These are phyloP conservation scores for Sedum album DNA, from an alignment of 164 flowering plant species.

Conservation along the genomic window DNA sequence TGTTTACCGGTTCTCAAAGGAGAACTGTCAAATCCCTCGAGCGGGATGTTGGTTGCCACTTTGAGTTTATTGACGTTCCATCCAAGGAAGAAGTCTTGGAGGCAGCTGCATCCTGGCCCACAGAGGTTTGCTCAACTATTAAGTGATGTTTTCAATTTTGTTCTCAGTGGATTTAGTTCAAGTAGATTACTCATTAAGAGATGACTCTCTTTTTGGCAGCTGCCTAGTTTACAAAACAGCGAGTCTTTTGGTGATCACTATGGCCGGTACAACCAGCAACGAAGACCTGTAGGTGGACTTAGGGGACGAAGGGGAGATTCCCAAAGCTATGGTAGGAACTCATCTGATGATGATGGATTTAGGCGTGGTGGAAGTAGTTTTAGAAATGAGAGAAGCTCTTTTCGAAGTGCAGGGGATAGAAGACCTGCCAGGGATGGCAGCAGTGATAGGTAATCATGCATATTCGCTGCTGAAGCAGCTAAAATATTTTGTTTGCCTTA, in stretches of 20 bases:
- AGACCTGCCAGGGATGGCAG: background rate
- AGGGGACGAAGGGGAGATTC: slow-evolving; percentile 5
- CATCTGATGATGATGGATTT: background rate
- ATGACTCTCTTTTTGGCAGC: background rate
- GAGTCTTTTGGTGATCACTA: background rate
- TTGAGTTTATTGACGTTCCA: slow-evolving; percentile 77
- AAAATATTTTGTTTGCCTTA: background rate
- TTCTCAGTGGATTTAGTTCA: background rate
- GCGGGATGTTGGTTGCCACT: slow-evolving; percentile 70
- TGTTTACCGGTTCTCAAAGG: slow-evolving; percentile 75
- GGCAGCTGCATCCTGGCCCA: slow-evolving; percentile 16
- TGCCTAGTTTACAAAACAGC: background rate
- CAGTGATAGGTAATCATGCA: background rate
- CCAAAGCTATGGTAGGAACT: background rate
- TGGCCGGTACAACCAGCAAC: slow-evolving; percentile 1
- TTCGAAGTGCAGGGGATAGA: background rate
- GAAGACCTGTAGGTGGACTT: background rate
- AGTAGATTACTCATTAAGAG: background rate
- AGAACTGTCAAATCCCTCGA: slow-evolving; percentile 77
- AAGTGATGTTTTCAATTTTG: background rate
- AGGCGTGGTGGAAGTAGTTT: slow-evolving; percentile 3
- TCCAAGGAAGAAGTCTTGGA: slow-evolving; percentile 61
- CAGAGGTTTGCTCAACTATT: background rate
- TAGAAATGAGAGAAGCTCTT: background rate
- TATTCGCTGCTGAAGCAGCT: background rate